Evolutionary conservation across 2,329 filamentous ascomycete species (phyloP).

Genomic region (Ceratocystis alfenasii): DNA sequence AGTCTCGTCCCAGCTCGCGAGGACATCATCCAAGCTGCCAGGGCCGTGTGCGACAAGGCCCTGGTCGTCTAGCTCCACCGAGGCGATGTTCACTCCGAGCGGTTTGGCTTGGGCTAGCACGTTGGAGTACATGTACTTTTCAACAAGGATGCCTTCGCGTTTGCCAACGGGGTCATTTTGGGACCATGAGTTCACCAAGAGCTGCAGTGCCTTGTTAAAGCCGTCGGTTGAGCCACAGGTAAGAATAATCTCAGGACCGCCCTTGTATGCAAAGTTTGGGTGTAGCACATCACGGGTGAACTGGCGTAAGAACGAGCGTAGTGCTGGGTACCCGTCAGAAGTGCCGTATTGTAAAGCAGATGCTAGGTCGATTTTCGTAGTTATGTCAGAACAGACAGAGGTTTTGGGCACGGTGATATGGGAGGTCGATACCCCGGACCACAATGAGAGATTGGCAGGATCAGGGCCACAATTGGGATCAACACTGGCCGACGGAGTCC

Average conservation of each 20-base stretch:
- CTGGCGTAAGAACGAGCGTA: slow-evolving; percentile 65
- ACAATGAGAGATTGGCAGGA: slow-evolving; percentile 25
- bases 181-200: slow-evolving; percentile 62
- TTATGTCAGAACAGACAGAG: slow-evolving; percentile 43
- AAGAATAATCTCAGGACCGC: slow-evolving; percentile 64
- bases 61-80: slow-evolving; percentile 63
- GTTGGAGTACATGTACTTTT: slow-evolving; percentile 72
- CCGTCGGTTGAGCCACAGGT: slow-evolving; percentile 80
- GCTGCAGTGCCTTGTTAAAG: slow-evolving; percentile 63
- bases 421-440: slow-evolving; percentile 27
- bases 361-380: slow-evolving; percentile 64
- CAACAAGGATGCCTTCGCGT: slow-evolving; percentile 65
- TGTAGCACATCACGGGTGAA: slow-evolving; percentile 68
- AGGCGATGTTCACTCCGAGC: slow-evolving; percentile 57
- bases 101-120: slow-evolving; percentile 56
- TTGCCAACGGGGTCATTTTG: slow-evolving; percentile 54
- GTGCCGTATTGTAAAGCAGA: slow-evolving; percentile 79
- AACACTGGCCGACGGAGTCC: slow-evolving; percentile 42
- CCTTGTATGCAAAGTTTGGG: slow-evolving; percentile 66
- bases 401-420: slow-evolving; percentile 63
- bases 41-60: slow-evolving; percentile 67
- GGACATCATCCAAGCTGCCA: slow-evolving; percentile 63
- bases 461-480: neutral
- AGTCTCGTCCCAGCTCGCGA: slow-evolving; percentile 68
- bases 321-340: slow-evolving; percentile 68